Percentiles rank a stretch among this genome's conserved stretches.
phyloP scores from a whole-genome alignment of 306 rosid genomes.

The Potentilla sterilis region DNA sequence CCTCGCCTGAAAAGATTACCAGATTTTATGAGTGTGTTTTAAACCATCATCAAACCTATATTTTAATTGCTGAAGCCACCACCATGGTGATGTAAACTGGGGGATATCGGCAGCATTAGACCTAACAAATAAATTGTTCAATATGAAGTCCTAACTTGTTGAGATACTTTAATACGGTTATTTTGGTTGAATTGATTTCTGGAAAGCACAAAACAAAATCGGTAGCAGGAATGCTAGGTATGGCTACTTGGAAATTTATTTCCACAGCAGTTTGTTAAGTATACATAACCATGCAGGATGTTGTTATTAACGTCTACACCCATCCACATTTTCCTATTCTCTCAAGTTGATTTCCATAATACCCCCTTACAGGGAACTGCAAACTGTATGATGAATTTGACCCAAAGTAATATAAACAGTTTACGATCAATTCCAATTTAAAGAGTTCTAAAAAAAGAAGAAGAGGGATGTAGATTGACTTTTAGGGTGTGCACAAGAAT shows the following conservation, averaged over 20 bases:
- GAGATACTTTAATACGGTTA: background rate
- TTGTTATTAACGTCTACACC: background rate
- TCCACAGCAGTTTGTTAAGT: background rate
- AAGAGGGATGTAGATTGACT: background rate
- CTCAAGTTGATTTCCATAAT: background rate
- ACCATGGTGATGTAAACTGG: background rate
- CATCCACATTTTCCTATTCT: background rate
- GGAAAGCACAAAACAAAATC: background rate
- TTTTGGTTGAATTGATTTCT: background rate
- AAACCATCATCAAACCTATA: background rate
- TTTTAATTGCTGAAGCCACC: background rate
- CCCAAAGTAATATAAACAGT: background rate
- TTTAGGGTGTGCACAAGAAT: background rate
- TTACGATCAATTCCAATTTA: background rate
- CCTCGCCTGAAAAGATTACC: conserved; percentile 68
- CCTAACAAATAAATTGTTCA: background rate
- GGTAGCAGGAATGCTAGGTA: background rate
- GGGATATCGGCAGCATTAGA: background rate
- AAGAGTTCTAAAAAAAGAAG: background rate
- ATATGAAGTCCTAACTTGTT: background rate
- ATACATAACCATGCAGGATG: background rate
- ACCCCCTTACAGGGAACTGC: background rate
- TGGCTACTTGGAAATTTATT: background rate
- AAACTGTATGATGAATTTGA: background rate
- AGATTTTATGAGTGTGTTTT: background rate